Evolutionary conservation across 352 stramenopile genomes (phyloP), one percentile per base, ranked within the genome.

Genomic region (Achlya hypogyna): DNA sequence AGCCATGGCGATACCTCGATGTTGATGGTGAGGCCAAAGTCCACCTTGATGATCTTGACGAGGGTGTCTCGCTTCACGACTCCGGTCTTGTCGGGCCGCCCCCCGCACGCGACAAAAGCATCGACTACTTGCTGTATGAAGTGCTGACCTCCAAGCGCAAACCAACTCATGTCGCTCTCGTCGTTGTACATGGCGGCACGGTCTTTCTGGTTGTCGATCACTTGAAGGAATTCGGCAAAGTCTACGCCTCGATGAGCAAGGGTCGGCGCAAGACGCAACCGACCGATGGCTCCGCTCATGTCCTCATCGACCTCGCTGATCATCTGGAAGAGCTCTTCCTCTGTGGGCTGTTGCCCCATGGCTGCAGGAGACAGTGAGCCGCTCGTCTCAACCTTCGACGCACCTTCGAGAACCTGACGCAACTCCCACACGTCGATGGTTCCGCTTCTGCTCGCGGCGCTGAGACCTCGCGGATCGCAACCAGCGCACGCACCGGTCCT

Each of bases 181-280:
- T 98, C 93, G 71, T 98, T 93, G 71, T 98, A 97, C 72, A 98
- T 91, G 40, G 91, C 86, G 3, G 95, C 93, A 27, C 91, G 78
- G 63, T 98, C 93, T 71, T 99, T 98, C 72, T 99, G 96, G 59
- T 97, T 98, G 74, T 98, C 95, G 52, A 99, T 98, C 31, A 99
- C 93, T 75, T 98, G 96, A 25, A 99, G 77, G 69, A 99, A 98
- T 70, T 99, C 96, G 62, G 91, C 89, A 81, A 99, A 99, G 69
- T 99, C 96, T 70, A 65, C 9, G 0, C 5, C 28, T 5, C 31
- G 49, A 54, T 16, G 16, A 16, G 23, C 23, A 54, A 28, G 29
- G 12, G 6, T 54, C 12, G 23, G 6, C 49, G 29, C 22, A 49
- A 18, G 18, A 49, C 22, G 22, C 23, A 35, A 1, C 35, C 27